Percentiles rank a stretch among this genome's conserved stretches.
phyloP scores from a whole-genome alignment of 345 rosid species.

The Clausena lansium region DNA sequence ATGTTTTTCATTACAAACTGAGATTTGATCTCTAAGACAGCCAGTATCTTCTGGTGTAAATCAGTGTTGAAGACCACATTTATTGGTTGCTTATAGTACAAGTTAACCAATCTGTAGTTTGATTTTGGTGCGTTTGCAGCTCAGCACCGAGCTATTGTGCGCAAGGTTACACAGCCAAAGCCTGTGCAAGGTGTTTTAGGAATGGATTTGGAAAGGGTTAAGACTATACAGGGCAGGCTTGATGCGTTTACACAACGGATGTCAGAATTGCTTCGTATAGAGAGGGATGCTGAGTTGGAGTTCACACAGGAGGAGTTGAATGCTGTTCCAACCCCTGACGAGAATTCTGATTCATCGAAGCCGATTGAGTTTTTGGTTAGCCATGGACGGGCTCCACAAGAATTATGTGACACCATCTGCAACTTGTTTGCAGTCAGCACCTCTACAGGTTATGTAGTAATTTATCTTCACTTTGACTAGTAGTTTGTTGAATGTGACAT shows the following conservation, averaged over 20 bases:
- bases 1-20: background rate
- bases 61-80: background rate
- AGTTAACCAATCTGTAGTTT: constrained; percentile 7
- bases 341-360: constrained; percentile 57
- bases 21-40: background rate
- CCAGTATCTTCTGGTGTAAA: background rate
- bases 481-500: background rate
- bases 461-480: constrained; percentile 12
- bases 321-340: constrained; percentile 83
- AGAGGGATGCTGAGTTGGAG: constrained; percentile 92
- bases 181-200: constrained; percentile 77
- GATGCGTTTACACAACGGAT: constrained; percentile 61
- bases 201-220: constrained; percentile 70
- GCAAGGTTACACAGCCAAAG: constrained; percentile 65
- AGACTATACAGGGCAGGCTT: constrained; percentile 71
- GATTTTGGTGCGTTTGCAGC: constrained; percentile 50
- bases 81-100: background rate
- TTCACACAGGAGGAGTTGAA: constrained; percentile 91
- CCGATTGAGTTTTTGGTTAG: constrained; percentile 95
- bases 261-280: constrained; percentile 85
- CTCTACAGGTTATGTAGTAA: constrained; percentile 57
- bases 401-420: constrained; percentile 96
- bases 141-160: constrained; percentile 82
- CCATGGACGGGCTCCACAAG: constrained; percentile 91
- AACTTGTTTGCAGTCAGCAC: constrained; percentile 83